Conservation (phyloP, 306 rosid genomes). For the Chamaecrista fasciculata region DNA sequence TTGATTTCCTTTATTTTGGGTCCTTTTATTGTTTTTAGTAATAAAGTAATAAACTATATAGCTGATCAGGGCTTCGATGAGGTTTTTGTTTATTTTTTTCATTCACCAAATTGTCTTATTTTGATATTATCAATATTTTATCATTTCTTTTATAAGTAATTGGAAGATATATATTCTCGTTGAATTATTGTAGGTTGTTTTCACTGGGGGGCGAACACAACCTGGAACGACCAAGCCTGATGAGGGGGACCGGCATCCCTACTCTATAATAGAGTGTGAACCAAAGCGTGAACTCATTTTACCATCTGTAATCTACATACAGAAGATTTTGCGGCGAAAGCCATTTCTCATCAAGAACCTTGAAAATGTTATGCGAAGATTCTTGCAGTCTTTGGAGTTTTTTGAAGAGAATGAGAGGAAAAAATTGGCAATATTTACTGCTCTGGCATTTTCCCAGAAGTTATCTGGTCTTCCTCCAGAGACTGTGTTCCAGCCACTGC, state of each 20-base stretch:
- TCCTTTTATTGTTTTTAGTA: too few species aligned
- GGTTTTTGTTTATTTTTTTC: neutral
- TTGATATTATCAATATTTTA: conserved; percentile 4
- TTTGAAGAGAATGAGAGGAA: conserved; percentile 99
- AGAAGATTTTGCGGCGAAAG: conserved; percentile 88
- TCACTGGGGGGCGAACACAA: conserved; percentile 99
- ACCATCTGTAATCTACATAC: conserved; percentile 89
- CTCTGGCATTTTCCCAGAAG: conserved; percentile 99
- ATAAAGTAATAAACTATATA: neutral
- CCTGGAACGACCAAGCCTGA: conserved; percentile 99
- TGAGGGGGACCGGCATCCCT: conserved; percentile 99
- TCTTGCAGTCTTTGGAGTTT: conserved; percentile 97
- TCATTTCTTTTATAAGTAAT: neutral
- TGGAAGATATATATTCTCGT: neutral
- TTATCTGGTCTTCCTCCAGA: conserved; percentile 98
- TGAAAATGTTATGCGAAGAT: conserved; percentile 95
- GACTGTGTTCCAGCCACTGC: conserved; percentile 96
- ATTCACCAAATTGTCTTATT: neutral
- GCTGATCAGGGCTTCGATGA: neutral
- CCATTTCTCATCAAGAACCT: conserved; percentile 97
- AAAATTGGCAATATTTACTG: conserved; percentile 97
- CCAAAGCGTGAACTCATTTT: conserved; percentile 78
- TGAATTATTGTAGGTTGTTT: conserved; percentile 44
- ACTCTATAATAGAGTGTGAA: conserved; percentile 82
- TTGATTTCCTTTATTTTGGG: neutral